A percentile compares a stretch with the other conserved stretches of the same genome.
Evolutionary conservation across 176 grass and related monocot species (phyloP).

Genomic region (Carex cristatella): DNA sequence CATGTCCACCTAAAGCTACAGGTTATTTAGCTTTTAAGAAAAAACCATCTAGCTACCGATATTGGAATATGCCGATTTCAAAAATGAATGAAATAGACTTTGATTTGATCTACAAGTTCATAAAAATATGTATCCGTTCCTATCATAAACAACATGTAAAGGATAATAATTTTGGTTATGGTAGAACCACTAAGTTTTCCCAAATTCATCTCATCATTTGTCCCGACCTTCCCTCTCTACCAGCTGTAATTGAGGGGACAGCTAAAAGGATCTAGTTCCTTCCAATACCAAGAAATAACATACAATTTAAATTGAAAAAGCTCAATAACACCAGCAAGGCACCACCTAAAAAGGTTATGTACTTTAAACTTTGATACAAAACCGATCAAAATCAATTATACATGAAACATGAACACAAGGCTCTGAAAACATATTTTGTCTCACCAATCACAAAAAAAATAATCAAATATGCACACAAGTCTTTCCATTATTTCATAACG

Average conservation of each 20-base stretch:
- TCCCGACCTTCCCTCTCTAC: neutral
- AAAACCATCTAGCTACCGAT: neutral
- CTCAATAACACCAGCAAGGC: conserved; percentile 3
- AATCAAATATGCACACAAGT: conserved; percentile 26
- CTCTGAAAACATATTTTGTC: neutral
- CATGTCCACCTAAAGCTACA: neutral
- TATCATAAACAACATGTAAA: neutral
- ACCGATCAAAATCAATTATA: conserved; percentile 18
- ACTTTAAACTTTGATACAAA: neutral
- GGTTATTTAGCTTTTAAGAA: neutral
- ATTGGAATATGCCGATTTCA: neutral
- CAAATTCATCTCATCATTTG: too few relatives aligned
- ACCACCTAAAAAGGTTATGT: neutral
- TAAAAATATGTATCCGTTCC: neutral
- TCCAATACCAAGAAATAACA: neutral
- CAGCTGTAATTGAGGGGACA: neutral
- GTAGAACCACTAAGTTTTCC: too few relatives aligned
- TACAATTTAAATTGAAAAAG: neutral
- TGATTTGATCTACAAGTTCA: neutral
- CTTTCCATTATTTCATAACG: conserved; percentile 8
- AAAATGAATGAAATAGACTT: neutral
- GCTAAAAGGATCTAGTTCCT: neutral
- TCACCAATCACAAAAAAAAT: neutral
- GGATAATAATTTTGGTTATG: too few relatives aligned
- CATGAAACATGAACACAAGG: conserved; percentile 4